Evolutionary conservation across 2,329 filamentous ascomycete species (phyloP).

Genomic region (Sarocladium strictum): DNA sequence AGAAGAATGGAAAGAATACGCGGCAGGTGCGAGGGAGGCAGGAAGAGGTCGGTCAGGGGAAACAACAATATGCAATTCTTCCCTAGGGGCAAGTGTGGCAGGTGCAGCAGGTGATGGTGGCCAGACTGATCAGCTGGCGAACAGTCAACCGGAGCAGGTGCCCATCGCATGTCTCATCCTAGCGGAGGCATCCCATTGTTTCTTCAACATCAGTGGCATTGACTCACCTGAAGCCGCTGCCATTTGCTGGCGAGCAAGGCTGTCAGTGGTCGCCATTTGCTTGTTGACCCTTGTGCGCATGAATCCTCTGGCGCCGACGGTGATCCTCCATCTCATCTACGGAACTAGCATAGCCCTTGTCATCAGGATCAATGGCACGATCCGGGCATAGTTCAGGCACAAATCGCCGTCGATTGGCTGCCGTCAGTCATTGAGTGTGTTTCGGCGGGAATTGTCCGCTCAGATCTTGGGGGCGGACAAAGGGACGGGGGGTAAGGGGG

Average conservation of each 20-base stretch:
- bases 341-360: not conserved
- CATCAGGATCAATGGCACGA: constrained; percentile 1
- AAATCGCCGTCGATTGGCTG: not conserved
- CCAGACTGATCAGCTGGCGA: not conserved
- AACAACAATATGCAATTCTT: not conserved
- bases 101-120: not conserved
- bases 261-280: not conserved
- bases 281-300: not conserved
- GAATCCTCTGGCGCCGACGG: not conserved
- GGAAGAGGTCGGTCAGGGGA: not conserved
- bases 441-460: not conserved
- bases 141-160: not conserved
- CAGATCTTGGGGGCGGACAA: not conserved
- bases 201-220: not conserved
- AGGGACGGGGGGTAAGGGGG: not conserved
- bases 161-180: constrained; percentile 3
- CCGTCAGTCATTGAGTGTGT: not conserved
- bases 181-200: constrained; percentile 4
- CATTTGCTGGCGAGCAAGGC: not conserved
- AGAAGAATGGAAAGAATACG: constrained; percentile 3
- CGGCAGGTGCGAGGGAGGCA: not conserved
- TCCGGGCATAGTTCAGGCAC: not conserved
- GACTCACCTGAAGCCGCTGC: not conserved
- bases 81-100: not conserved
- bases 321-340: constrained; percentile 1